These are phyloP conservation scores for Claviceps sp. DNA, from an alignment of 2,329 filamentous ascomycete species.

Conservation along the genomic window DNA sequence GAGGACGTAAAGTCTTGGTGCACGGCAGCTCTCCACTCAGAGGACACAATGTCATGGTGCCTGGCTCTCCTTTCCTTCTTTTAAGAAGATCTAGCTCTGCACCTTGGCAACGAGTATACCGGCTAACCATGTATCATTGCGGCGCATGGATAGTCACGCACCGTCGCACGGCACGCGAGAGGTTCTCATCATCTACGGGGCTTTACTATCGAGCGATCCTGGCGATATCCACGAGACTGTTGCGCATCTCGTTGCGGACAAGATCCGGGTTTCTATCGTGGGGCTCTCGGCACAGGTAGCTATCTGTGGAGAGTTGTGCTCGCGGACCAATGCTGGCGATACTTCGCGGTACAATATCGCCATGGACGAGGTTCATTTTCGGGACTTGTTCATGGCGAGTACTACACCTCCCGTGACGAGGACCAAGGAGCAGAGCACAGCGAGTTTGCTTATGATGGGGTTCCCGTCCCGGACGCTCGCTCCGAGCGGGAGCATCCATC, in stretches of 20 bases:
- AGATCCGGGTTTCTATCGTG: constrained; percentile 77
- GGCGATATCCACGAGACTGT: constrained; percentile 93
- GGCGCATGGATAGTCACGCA: constrained; percentile 48
- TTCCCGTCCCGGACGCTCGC: constrained; percentile 82
- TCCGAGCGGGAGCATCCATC: constrained; percentile 47
- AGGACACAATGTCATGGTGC: too few species aligned
- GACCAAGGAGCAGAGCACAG: constrained; percentile 42
- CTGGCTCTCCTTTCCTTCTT: neutral
- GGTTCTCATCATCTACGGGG: constrained; percentile 82
- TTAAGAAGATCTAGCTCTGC: neutral
- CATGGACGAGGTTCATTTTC: constrained; percentile 63
- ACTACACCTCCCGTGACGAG: constrained; percentile 83
- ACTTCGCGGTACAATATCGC: constrained; percentile 68
- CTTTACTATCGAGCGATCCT: constrained; percentile 79
- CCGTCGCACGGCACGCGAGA: constrained; percentile 89
- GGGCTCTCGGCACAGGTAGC: constrained; percentile 84
- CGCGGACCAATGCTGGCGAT: constrained; percentile 75
- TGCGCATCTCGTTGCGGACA: constrained; percentile 60
- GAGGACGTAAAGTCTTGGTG: too few species aligned
- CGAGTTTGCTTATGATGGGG: constrained; percentile 86
- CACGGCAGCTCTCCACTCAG: too few species aligned
- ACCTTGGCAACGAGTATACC: neutral
- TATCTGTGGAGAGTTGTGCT: constrained; percentile 80
- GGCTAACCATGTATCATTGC: neutral
- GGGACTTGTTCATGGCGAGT: constrained; percentile 73